Evolutionary conservation across 805 yeast species (phyloP).

Genomic region (Metschnikowia dekortorum): DNA sequence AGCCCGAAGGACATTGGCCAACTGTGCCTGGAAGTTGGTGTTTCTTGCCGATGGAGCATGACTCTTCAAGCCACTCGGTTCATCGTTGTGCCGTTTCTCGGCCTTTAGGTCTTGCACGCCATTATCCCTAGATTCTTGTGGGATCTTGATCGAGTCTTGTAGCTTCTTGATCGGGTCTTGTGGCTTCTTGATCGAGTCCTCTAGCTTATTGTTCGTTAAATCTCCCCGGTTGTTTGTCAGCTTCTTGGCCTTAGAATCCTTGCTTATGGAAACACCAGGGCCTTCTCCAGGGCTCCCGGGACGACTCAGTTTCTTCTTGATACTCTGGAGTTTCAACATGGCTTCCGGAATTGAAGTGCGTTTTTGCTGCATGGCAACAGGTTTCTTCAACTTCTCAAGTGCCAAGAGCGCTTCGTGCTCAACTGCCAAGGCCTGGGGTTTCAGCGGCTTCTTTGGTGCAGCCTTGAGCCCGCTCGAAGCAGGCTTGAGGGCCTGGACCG

Average conservation of each 20-base stretch:
- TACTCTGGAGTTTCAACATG: conserved; percentile 13
- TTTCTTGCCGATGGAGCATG: not conserved
- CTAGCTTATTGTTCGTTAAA: not conserved
- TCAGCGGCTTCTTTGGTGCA: conserved; percentile 6
- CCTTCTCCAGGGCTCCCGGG: not conserved
- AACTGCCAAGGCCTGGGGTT: conserved; percentile 4
- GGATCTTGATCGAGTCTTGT: too few species aligned
- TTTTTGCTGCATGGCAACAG: conserved; percentile 6
- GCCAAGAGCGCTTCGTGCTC: conserved; percentile 11
- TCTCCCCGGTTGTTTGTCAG: not conserved
- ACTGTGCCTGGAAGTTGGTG: conserved; percentile 9
- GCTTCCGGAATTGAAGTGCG: conserved; percentile 23
- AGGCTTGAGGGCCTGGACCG: conserved; percentile 14
- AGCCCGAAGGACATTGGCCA: conserved; percentile 27
- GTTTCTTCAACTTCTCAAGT: conserved; percentile 5
- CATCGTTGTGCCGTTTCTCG: too few species aligned
- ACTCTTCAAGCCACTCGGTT: not conserved
- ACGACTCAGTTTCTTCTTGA: conserved; percentile 5
- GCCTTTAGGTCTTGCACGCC: too few species aligned
- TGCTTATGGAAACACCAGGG: too few species aligned
- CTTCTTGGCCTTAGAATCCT: not conserved
- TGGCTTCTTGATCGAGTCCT: not conserved
- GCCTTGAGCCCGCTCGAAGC: not conserved
- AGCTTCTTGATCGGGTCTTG: too few species aligned
- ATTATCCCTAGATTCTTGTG: too few species aligned